Conservation (phyloP, 2,329 filamentous ascomycete species). For the Ascosphaera apis region DNA sequence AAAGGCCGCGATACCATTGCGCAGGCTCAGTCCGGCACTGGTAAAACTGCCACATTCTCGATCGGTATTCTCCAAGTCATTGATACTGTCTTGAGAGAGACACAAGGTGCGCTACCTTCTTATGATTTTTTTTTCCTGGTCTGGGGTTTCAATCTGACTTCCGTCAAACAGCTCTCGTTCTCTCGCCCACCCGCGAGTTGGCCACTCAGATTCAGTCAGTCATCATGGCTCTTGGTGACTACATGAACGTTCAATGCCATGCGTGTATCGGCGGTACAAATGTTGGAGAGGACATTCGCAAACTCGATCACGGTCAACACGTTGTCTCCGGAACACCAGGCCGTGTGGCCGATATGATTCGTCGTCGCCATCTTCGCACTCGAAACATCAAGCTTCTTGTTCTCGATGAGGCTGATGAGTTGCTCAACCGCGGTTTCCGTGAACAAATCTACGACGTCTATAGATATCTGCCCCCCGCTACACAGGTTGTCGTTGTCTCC, state of each 20-base stretch:
- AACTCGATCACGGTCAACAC: conserved; percentile 92
- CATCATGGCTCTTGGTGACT: conserved; percentile 98
- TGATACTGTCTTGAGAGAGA: conserved; percentile 77
- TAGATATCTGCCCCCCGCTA: conserved; percentile 84
- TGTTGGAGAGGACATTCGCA: conserved; percentile 90
- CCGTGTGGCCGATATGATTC: conserved; percentile 71
- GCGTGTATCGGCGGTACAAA: conserved; percentile 97
- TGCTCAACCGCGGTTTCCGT: conserved; percentile 81
- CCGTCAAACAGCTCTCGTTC: conserved; percentile 44
- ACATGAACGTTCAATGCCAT: conserved; percentile 99
- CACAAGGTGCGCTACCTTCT: conserved; percentile 32
- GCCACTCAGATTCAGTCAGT: conserved; percentile 97
- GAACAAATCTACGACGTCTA: conserved; percentile 99
- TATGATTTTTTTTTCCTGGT: not conserved
- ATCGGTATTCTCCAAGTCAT: conserved; percentile 94
- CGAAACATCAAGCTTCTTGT: conserved; percentile 60
- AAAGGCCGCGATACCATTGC: conserved; percentile 98
- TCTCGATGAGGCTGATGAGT: conserved; percentile 52
- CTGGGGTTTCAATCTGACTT: not conserved
- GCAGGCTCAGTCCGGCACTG: conserved; percentile 89
- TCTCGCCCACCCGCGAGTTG: conserved; percentile 88
- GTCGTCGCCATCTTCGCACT: conserved; percentile 47
- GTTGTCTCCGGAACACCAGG: conserved; percentile 96
- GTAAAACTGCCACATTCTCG: conserved; percentile 91
- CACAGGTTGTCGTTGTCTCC: conserved; percentile 94